Conservation (phyloP, 225 moss, liverwort and hornwort species). For the Thuidium tamariscinum region DNA sequence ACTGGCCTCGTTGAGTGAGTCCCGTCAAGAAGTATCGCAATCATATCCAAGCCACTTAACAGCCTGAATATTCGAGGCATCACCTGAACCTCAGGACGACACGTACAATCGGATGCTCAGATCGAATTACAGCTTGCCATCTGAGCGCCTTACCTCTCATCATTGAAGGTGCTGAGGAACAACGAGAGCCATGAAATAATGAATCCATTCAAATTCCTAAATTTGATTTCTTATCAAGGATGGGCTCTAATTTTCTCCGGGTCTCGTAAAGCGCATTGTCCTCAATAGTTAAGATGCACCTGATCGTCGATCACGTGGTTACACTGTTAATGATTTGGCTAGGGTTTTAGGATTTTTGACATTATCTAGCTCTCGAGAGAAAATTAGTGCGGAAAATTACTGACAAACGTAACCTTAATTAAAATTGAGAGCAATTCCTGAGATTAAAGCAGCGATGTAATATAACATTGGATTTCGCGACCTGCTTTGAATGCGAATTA, state of each 20-base stretch:
- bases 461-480: neutral
- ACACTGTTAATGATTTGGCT: neutral
- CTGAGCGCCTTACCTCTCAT: neutral
- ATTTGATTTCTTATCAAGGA: neutral
- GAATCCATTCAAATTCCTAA: neutral
- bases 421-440: neutral
- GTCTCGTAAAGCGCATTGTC: too few species aligned
- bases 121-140: neutral
- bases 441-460: neutral
- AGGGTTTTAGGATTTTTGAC: neutral
- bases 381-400: neutral
- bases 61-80: neutral
- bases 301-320: neutral
- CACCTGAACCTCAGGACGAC: neutral
- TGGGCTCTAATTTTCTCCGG: neutral
- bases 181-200: neutral
- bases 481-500: neutral
- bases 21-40: neutral
- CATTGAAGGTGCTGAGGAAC: neutral
- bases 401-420: neutral
- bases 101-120: neutral
- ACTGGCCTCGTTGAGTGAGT: neutral
- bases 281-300: neutral
- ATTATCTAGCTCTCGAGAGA: neutral
- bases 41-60: neutral